These are phyloP conservation scores for Nannochloropsis gaditana DNA, from an alignment of 108 stramenopile species.

Conservation along the genomic window DNA sequence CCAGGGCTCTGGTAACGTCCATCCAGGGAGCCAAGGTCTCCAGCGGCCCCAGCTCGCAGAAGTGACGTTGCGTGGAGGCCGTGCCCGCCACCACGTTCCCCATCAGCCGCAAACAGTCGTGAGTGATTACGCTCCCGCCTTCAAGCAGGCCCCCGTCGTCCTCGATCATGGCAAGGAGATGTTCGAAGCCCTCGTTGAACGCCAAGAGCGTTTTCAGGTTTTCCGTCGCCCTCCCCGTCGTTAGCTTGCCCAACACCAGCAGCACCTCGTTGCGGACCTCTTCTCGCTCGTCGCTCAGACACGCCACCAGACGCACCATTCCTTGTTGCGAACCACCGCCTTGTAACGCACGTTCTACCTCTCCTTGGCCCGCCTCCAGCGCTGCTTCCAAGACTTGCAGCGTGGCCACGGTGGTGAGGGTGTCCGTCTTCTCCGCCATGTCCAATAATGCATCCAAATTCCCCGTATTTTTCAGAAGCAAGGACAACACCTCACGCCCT, in stretches of 20 bases:
- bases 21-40: conserved; percentile 4
- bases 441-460: conserved; percentile 9
- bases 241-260: neutral
- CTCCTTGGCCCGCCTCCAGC: neutral
- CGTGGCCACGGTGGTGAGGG: neutral
- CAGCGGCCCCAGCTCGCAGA: neutral
- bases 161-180: neutral
- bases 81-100: conserved; percentile 11
- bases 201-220: neutral
- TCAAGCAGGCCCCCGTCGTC: conserved; percentile 11
- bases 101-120: neutral
- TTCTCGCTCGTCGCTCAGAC: conserved; percentile 13
- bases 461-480: neutral
- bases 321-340: conserved; percentile 7
- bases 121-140: neutral
- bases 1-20: neutral
- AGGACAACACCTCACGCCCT: neutral
- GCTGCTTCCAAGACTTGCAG: neutral
- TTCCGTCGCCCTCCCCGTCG: neutral
- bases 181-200: neutral
- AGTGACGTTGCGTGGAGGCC: neutral
- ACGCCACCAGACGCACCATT: conserved; percentile 13
- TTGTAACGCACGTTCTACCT: neutral
- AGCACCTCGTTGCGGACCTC: conserved; percentile 14
- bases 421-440: neutral